phyloP scores from a whole-genome alignment of 73 alveolate species.

The Tetrahymena borealis region DNA sequence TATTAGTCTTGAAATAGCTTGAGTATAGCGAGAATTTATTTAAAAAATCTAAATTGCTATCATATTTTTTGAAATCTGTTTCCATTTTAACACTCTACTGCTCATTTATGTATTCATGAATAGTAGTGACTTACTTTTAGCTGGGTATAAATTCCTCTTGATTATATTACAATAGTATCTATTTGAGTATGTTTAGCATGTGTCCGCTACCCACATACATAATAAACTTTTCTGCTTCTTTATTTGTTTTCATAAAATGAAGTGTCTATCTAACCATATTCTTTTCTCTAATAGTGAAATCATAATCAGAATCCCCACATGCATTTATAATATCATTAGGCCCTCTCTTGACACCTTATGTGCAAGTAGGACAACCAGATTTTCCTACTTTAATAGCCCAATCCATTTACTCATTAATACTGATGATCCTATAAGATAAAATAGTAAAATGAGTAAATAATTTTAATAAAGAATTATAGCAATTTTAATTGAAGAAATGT shows the following conservation, averaged over 20 bases:
- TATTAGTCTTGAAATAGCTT: not conserved
- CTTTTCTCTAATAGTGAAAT: not conserved
- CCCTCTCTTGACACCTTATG: not conserved
- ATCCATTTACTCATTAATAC: not conserved
- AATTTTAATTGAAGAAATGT: not conserved
- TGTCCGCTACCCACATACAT: not conserved
- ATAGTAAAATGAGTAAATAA: not conserved
- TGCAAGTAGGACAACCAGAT: not conserved
- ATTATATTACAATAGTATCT: not conserved
- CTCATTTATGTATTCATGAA: not conserved
- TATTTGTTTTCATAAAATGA: not conserved
- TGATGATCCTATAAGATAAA: not conserved
- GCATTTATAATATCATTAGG: not conserved
- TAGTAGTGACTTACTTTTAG: not conserved
- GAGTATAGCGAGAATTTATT: not conserved
- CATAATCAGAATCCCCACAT: not conserved
- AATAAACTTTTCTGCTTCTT: not conserved
- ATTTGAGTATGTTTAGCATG: not conserved
- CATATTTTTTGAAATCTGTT: not conserved
- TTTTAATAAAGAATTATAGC: not conserved
- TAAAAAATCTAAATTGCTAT: not conserved
- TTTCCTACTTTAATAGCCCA: not conserved
- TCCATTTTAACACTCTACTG: not conserved
- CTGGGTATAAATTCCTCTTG: not conserved
- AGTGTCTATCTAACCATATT: not conserved